A percentile compares a stretch with the other conserved stretches of the same genome.
These are phyloP conservation scores for Aspergillus melleus DNA, from an alignment of 2,329 filamentous ascomycete species.

Conservation along the genomic window DNA sequence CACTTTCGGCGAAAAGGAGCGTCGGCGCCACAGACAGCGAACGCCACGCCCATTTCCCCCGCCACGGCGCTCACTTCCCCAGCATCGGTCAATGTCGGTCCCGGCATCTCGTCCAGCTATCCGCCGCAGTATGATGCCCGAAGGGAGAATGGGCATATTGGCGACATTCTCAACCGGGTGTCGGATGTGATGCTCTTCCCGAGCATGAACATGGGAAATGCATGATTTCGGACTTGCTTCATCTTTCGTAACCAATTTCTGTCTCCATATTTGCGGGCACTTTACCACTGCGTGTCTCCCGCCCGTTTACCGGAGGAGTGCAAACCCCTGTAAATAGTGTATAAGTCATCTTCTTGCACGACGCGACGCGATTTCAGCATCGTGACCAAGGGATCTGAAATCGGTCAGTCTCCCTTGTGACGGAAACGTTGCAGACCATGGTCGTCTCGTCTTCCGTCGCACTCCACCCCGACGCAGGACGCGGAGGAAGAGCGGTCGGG, in stretches of 20 bases:
- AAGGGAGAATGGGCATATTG: constrained; percentile 28
- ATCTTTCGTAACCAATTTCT: not conserved
- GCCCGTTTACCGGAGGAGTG: not conserved
- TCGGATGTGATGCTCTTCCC: constrained; percentile 40
- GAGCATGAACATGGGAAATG: constrained; percentile 25
- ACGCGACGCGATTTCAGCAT: too few relatives aligned
- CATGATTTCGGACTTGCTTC: constrained; percentile 3
- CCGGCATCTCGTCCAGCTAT: constrained; percentile 7
- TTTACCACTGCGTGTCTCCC: not conserved
- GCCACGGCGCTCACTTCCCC: constrained; percentile 12
- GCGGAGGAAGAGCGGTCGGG: too few relatives aligned
- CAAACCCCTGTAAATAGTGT: not conserved
- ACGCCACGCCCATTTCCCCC: constrained; percentile 10
- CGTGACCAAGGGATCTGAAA: not conserved
- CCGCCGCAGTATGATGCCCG: constrained; percentile 8
- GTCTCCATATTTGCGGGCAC: not conserved
- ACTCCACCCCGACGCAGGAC: not conserved
- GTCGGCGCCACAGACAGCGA: constrained; percentile 5
- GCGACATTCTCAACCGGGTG: constrained; percentile 33
- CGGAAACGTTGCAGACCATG: not conserved
- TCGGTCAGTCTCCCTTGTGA: not conserved
- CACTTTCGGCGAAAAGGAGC: constrained; percentile 13
- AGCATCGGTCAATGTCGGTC: constrained; percentile 4
- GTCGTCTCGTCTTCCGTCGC: not conserved
- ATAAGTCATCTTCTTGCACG: not conserved